These are phyloP conservation scores for Trichoderma harzianum DNA, from an alignment of 2,329 filamentous ascomycete species.

Conservation along the genomic window DNA sequence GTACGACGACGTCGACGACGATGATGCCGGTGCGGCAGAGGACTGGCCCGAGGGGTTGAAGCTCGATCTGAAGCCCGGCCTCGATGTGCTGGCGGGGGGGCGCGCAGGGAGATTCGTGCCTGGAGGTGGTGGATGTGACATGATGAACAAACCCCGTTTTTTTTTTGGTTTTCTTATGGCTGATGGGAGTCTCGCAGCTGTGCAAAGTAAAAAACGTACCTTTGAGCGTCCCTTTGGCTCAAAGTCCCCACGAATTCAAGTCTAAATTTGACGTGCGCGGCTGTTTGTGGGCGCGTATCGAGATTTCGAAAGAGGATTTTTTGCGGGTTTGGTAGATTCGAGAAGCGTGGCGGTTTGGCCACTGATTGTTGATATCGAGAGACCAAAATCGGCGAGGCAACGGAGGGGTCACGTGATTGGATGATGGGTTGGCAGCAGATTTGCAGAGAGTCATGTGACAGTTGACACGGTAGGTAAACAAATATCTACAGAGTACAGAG, in stretches of 20 bases:
- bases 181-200: conserved; percentile 15
- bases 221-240: conserved; percentile 42
- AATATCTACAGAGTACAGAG: background rate
- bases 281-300: background rate
- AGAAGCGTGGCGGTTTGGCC: background rate
- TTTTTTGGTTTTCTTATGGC: background rate
- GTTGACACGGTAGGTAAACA: background rate
- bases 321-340: background rate
- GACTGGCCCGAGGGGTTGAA: conserved; percentile 42
- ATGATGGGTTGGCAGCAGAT: background rate
- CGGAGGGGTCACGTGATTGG: background rate
- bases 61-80: conserved; percentile 46
- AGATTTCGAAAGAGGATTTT: background rate
- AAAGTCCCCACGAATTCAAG: conserved; percentile 22
- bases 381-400: background rate
- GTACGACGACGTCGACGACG: conserved; percentile 29
- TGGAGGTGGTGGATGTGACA: conserved; percentile 86
- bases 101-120: conserved; percentile 69
- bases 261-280: background rate
- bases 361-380: background rate
- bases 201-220: conserved; percentile 43
- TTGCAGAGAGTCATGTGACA: background rate
- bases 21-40: conserved; percentile 34
- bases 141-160: conserved; percentile 56
- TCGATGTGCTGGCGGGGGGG: conserved; percentile 56